A percentile compares a stretch with the other conserved stretches of the same genome.
phyloP scores from a whole-genome alignment of 352 stramenopile genomes.

The Phytophthora sp. region DNA sequence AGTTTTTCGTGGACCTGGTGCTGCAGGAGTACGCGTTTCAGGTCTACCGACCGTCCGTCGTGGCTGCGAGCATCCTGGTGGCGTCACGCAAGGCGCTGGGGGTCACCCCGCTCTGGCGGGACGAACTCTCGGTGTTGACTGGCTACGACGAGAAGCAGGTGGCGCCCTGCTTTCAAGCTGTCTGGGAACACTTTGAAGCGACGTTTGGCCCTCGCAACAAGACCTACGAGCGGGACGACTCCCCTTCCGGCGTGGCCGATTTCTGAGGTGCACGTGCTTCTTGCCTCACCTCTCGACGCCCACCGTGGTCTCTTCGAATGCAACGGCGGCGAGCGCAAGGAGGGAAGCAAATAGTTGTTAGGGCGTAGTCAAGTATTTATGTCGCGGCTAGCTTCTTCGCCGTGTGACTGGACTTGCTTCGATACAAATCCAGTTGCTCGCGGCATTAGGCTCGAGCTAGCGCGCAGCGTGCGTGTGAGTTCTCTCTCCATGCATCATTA shows the following conservation, averaged over 20 bases:
- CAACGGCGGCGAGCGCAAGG: constrained; percentile 2
- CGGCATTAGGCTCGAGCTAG: constrained; percentile 9
- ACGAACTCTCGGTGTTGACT: constrained; percentile 81
- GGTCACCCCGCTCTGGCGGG: constrained; percentile 81
- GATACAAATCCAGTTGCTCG: constrained; percentile 6
- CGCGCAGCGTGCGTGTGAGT: constrained; percentile 37
- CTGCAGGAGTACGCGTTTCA: constrained; percentile 87
- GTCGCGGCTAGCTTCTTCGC: constrained; percentile 25
- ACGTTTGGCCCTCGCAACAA: constrained; percentile 81
- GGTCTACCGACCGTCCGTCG: constrained; percentile 81
- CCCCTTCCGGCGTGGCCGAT: constrained; percentile 69
- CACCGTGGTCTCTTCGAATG: constrained; percentile 16
- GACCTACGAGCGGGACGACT: constrained; percentile 66
- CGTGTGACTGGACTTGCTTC: constrained; percentile 23
- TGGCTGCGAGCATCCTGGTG: constrained; percentile 78
- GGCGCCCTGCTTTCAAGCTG: constrained; percentile 81
- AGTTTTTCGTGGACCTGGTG: constrained; percentile 88
- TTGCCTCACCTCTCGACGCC: constrained; percentile 7
- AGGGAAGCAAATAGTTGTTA: constrained; percentile 42
- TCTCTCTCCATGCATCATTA: constrained; percentile 27
- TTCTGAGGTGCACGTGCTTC: constrained; percentile 34
- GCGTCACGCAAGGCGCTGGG: constrained; percentile 78
- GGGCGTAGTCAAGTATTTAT: constrained; percentile 60
- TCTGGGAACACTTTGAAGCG: constrained; percentile 83
- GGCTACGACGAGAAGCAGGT: constrained; percentile 85